phyloP scores from a whole-genome alignment of 75 land plant genomes.

The Isoetes taiwanensis region DNA sequence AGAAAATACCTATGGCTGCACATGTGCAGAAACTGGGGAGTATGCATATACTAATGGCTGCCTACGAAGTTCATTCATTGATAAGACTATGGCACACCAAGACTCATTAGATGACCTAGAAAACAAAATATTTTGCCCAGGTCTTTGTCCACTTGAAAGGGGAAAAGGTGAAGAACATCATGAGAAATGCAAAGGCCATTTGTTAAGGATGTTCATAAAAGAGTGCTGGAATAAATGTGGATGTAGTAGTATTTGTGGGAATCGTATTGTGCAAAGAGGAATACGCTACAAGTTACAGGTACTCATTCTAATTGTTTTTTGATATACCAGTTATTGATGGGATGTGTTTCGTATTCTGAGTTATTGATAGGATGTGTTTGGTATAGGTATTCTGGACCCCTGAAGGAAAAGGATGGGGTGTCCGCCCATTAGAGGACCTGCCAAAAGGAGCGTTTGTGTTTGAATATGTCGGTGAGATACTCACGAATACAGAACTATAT shows the following conservation, averaged over 20 bases:
- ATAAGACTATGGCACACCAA: too few species aligned
- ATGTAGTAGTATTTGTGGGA: constrained; percentile 32
- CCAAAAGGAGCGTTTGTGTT: constrained; percentile 85
- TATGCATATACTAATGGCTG: too few species aligned
- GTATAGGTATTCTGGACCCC: constrained; percentile 56
- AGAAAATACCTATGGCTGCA: too few species aligned
- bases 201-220: constrained; percentile 21
- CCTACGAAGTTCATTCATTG: too few species aligned
- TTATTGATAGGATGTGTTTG: background rate
- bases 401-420: constrained; percentile 88
- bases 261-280: constrained; percentile 38
- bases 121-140: too few species aligned
- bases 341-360: background rate
- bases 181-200: constrained; percentile 66
- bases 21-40: too few species aligned
- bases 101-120: too few species aligned
- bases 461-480: constrained; percentile 84
- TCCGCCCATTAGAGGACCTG: constrained; percentile 53
- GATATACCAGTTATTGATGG: background rate
- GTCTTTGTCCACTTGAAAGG: constrained; percentile 79
- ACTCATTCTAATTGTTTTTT: background rate
- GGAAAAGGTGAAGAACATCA: constrained; percentile 23
- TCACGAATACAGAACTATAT: constrained; percentile 70
- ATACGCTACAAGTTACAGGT: constrained; percentile 28
- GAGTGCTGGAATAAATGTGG: constrained; percentile 31